These are phyloP conservation scores for Penicillium dipodomyicola DNA, from an alignment of 495 filamentous ascomycete genomes.

Conservation along the genomic window DNA sequence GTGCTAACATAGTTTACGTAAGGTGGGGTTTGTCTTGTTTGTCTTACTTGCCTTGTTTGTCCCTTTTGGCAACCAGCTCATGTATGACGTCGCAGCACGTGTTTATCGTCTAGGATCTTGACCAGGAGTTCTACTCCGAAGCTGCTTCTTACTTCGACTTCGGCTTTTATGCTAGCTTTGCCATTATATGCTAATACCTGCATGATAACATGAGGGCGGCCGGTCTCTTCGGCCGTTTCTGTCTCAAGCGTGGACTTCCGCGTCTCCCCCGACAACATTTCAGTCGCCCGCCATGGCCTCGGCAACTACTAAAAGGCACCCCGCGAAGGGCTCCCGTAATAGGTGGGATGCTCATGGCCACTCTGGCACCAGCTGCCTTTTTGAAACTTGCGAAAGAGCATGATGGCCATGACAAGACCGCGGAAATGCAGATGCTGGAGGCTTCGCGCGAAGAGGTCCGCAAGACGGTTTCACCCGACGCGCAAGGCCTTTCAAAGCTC, in stretches of 20 bases:
- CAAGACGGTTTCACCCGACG: constrained; percentile 59
- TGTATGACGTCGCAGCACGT: constrained; percentile 14
- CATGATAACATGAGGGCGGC: constrained; percentile 54
- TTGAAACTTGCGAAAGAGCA: constrained; percentile 67
- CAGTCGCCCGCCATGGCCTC: constrained; percentile 25
- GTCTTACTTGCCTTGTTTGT: not conserved
- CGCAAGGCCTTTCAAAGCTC: constrained; percentile 53
- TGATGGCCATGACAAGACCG: constrained; percentile 61
- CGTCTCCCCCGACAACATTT: constrained; percentile 20
- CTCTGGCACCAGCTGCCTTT: constrained; percentile 66
- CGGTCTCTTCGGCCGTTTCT: constrained; percentile 53
- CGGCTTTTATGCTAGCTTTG: not conserved
- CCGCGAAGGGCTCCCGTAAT: constrained; percentile 26
- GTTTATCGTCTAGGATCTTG: constrained; percentile 7
- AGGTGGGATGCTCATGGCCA: constrained; percentile 47
- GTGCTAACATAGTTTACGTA: too few relatives aligned
- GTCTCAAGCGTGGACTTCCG: constrained; percentile 39
- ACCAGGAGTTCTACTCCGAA: not conserved
- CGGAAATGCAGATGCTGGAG: constrained; percentile 81
- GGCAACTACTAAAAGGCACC: constrained; percentile 27
- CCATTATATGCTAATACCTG: constrained; percentile 12
- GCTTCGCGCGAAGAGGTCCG: constrained; percentile 72
- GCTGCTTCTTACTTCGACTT: not conserved
- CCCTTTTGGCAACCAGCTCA: not conserved
- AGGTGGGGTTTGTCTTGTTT: not conserved